Conservation (phyloP, 2,329 filamentous ascomycete genomes). For the Lecanicillium sp. region DNA sequence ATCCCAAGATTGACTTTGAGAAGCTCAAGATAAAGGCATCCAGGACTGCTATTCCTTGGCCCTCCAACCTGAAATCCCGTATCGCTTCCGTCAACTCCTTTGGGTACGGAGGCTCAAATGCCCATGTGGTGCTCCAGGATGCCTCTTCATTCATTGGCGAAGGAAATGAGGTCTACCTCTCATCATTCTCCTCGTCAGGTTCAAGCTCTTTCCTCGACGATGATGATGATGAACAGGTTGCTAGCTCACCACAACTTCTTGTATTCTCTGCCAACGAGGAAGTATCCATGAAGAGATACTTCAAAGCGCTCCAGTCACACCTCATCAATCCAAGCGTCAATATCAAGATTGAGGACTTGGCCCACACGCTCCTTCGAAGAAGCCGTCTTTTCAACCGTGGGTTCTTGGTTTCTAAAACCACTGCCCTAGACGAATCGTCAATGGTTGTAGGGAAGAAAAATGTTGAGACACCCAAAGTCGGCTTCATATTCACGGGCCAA, state of each 20-base stretch:
- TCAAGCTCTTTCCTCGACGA: not conserved
- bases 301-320: not conserved
- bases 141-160: not conserved
- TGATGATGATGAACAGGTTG: not conserved
- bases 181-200: not conserved
- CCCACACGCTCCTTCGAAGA: not conserved
- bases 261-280: not conserved
- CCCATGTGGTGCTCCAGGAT: slow-evolving; percentile 21
- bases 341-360: not conserved
- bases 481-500: slow-evolving; percentile 24
- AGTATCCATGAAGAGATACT: not conserved
- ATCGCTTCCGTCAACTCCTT: slow-evolving; percentile 27
- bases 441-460: not conserved
- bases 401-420: not conserved
- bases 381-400: not conserved
- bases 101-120: slow-evolving; percentile 30
- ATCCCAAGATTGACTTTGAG: slow-evolving; percentile 16
- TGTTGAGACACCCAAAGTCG: too few species aligned
- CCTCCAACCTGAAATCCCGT: slow-evolving; percentile 14
- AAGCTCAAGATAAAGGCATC: slow-evolving; percentile 18
- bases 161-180: not conserved
- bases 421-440: not conserved
- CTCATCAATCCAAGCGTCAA: too few species aligned
- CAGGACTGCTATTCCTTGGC: slow-evolving; percentile 15
- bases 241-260: not conserved